Evolutionary conservation across 768 basidiomycete genomes (phyloP), one percentile per base, ranked within the genome.

Genomic region (Collybia mongolica): DNA sequence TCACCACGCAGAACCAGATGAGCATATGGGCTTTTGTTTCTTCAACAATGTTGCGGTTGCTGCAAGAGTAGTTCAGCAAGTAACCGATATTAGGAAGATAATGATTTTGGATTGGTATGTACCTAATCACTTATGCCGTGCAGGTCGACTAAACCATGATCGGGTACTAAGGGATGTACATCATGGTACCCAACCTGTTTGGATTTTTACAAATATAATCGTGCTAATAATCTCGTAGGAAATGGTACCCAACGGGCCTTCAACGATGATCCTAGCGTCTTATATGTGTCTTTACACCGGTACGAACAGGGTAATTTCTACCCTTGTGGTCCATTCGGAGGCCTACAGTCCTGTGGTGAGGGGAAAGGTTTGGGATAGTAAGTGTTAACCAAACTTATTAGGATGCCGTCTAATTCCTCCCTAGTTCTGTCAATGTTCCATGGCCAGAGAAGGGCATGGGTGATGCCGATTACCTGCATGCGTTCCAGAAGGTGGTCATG

Each of bases 11-110:
- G 97, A 99, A 64, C 97, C 97, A 4, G 92, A 97, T 56, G 89
- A 95, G 63, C 90, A 93, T 55, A 98, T 98, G 95, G 97, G 97
- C 1, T 99, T 99, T 67, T 98, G 97, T 69, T 97, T 99, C 74
- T 97, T 94, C 73, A 99, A 99, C 68, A 99, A 99, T 63, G 94
- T 96, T 28, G 88, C 97, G 0, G 90, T 99, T 14, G 95, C 95
- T 1, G 81, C 92, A 17, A 82, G 83, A 60, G 89, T 93, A 20
- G 83, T 90, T 17, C 86, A 91, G 63, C 72, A 87, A 54, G 58
- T 75, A 48, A 88, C 89, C 2, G 63, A 77, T 5, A 70, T 92
- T 52, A 90, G 86, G 66, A 90, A 80, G 63, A 85, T 98, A 12
- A 63, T 99, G 54, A 98, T 99, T 57, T 70, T 99, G 24, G 97